Conservation (phyloP, 2,329 filamentous ascomycete species). For the Aspergillus pseudotamarii region DNA sequence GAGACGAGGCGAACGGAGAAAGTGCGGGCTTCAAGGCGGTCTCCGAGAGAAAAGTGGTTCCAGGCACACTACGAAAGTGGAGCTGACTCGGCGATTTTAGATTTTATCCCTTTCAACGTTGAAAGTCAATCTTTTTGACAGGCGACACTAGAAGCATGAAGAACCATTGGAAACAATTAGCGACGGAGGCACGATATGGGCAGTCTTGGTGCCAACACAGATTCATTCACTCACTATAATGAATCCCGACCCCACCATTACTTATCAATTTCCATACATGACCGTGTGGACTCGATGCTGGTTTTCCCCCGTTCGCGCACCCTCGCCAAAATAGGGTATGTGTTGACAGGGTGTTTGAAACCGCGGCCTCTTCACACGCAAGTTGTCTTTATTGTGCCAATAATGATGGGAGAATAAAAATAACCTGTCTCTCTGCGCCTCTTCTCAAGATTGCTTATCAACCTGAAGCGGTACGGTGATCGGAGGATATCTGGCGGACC, state of each 20-base stretch:
- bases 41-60: conserved; percentile 6
- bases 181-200: neutral
- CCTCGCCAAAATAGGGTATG: too few species aligned
- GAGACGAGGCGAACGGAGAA: neutral
- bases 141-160: conserved; percentile 7
- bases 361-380: neutral
- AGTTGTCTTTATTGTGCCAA: neutral
- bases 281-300: neutral
- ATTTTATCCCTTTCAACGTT: conserved; percentile 5
- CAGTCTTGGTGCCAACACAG: neutral
- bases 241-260: neutral
- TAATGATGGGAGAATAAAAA: neutral
- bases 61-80: conserved; percentile 5
- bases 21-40: conserved; percentile 2
- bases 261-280: neutral
- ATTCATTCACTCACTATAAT: neutral
- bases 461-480: too few species aligned
- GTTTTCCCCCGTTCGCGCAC: neutral
- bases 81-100: neutral
- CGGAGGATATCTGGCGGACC: neutral
- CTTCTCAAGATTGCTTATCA: neutral
- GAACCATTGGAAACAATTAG: conserved; percentile 1
- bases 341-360: neutral
- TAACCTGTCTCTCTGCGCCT: neutral
- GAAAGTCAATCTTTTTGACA: conserved; percentile 10